Percentiles rank a stretch among this genome's conserved stretches.
Conservation (phyloP, 2,329 filamentous ascomycete species). For the Curvularia verruculosa region DNA sequence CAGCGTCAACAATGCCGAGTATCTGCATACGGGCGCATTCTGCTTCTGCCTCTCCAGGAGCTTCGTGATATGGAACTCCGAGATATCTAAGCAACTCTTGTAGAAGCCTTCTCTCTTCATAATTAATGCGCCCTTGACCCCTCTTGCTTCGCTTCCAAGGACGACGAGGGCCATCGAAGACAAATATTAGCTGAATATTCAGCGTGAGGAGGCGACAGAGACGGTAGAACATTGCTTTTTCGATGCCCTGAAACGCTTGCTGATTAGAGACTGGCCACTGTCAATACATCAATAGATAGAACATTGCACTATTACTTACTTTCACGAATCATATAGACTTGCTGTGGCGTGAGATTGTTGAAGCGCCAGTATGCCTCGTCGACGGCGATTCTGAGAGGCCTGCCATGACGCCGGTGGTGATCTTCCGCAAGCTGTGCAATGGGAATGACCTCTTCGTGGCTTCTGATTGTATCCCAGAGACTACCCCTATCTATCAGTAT, state of each 20-base stretch:
- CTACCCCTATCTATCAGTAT: slow-evolving; percentile 15
- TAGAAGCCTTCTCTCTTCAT: slow-evolving; percentile 41
- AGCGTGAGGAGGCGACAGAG: slow-evolving; percentile 56
- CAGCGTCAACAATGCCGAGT: slow-evolving; percentile 55
- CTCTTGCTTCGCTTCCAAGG: slow-evolving; percentile 45
- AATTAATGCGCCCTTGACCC: slow-evolving; percentile 42
- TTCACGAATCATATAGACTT: slow-evolving; percentile 47
- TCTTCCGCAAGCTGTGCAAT: slow-evolving; percentile 49
- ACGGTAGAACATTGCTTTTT: slow-evolving; percentile 51
- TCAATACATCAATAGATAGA: background rate
- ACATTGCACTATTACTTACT: slow-evolving; percentile 26
- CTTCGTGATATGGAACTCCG: slow-evolving; percentile 52
- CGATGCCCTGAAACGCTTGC: slow-evolving; percentile 49
- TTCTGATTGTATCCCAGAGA: slow-evolving; percentile 50
- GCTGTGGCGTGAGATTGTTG: slow-evolving; percentile 47
- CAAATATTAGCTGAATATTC: slow-evolving; percentile 60
- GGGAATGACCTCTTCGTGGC: slow-evolving; percentile 40
- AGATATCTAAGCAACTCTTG: slow-evolving; percentile 49
- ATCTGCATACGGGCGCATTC: slow-evolving; percentile 56
- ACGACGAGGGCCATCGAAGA: slow-evolving; percentile 60
- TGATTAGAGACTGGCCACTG: slow-evolving; percentile 27
- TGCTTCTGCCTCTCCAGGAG: slow-evolving; percentile 57
- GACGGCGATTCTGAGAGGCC: slow-evolving; percentile 51
- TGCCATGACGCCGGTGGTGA: slow-evolving; percentile 43
- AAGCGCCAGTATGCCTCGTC: slow-evolving; percentile 55